Evolutionary conservation across 2,329 filamentous ascomycete genomes (phyloP), one percentile per base, ranked within the genome.

Genomic region (Aschersonia sp.): DNA sequence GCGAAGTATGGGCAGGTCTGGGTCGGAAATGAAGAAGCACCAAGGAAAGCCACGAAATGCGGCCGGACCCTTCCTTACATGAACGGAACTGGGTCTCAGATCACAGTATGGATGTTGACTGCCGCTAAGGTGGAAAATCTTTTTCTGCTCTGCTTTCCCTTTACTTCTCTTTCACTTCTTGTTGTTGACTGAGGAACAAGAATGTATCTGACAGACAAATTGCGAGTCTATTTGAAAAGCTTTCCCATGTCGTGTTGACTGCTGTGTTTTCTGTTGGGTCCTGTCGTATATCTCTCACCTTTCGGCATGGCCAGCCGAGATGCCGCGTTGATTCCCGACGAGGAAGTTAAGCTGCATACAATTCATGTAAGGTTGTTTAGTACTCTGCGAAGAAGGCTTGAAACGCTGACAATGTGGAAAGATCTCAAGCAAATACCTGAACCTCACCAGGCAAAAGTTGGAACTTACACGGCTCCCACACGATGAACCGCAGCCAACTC

Each of bases 391-490:
- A 37, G 12, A 8, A 8, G 35, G 4, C 8, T 5, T 3, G 8
- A 9, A 37, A 31, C 42, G 5, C 12, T 10, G 42, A 10, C n/a
- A 39, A 31, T 14, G 11, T 14, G 35, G 32, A 6, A 48, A 83
- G 79, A 75, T 85, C 12, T 83, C 80, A 2, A 75, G 72, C 47
- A 78, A 75, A 55, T 85, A 85, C 59, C 69, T 85, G 1, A 74
- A 83, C 43, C 68, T 85, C 50, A 85, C 81, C 5, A 73, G 68
- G 57, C 74, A 78, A 59, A 86, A 85, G 60, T 68, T 85, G 8
- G 77, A 83, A 56, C 68, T 84, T 43, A 79, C 79, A 29, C 69
- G 81, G 49, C 62, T 85, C 32, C 81, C 81, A 41, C 75, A 78
- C 55, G 78, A 83, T 54, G 57, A 70, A 2, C 63, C 67, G 6